Conservation (phyloP, 106 monocot genomes). For the Dendrobium chrysotoxum region DNA sequence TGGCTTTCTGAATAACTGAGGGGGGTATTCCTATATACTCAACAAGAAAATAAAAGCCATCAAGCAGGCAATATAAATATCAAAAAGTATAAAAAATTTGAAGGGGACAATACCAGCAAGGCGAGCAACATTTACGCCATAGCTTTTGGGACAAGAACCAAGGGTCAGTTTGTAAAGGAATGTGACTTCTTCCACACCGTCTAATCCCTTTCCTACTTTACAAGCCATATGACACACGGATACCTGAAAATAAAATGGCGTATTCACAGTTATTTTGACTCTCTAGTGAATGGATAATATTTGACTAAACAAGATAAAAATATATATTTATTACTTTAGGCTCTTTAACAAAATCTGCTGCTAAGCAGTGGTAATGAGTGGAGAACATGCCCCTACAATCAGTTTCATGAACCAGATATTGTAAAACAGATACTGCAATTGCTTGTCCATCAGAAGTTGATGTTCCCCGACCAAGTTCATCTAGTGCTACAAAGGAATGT, state of each 20-base stretch:
- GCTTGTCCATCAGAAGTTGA: constrained; percentile 99
- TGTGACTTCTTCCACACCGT: constrained; percentile 73
- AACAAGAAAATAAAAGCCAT: not conserved
- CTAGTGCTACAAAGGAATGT: constrained; percentile 83
- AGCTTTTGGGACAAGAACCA: constrained; percentile 94
- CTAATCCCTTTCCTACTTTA: constrained; percentile 52
- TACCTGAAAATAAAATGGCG: constrained; percentile 25
- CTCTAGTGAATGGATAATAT: not conserved
- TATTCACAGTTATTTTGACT: not conserved
- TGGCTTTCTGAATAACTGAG: constrained; percentile 69
- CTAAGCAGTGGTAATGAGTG: constrained; percentile 84
- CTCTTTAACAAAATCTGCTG: constrained; percentile 57
- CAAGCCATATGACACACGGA: constrained; percentile 89
- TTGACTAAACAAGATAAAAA: not conserved
- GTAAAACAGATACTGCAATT: constrained; percentile 81
- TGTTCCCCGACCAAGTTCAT: constrained; percentile 96
- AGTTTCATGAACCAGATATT: constrained; percentile 49
- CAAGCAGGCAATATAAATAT: not conserved
- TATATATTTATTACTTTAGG: constrained; percentile 27
- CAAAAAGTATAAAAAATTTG: not conserved
- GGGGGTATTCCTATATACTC: constrained; percentile 49
- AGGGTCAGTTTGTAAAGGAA: constrained; percentile 76
- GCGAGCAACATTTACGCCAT: constrained; percentile 96
- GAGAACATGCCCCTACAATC: constrained; percentile 90
- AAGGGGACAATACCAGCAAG: constrained; percentile 57